These are phyloP conservation scores for Pisolithus orientalis DNA, from an alignment of 768 basidiomycete species.

Conservation along the genomic window DNA sequence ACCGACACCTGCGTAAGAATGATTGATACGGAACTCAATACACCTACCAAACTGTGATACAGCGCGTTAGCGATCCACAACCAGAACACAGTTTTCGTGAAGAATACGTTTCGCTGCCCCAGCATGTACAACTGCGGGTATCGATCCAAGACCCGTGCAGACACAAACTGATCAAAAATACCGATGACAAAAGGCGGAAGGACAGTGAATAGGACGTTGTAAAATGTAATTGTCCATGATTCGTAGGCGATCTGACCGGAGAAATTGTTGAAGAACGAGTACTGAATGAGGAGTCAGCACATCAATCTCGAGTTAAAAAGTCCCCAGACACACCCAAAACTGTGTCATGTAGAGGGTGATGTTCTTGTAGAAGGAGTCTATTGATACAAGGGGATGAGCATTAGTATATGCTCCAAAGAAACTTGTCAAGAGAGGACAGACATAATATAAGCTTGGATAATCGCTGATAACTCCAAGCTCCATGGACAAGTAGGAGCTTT, in stretches of 20 bases:
- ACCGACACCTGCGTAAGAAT: not conserved
- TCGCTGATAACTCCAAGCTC: slow-evolving; percentile 97
- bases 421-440: slow-evolving; percentile 34
- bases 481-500: slow-evolving; percentile 93
- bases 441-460: slow-evolving; percentile 94
- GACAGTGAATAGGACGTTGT: slow-evolving; percentile 94
- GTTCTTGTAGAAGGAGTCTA: slow-evolving; percentile 99
- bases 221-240: slow-evolving; percentile 96
- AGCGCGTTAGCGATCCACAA: slow-evolving; percentile 85
- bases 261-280: slow-evolving; percentile 98
- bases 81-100: slow-evolving; percentile 89
- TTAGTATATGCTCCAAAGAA: slow-evolving; percentile 4
- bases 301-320: not conserved
- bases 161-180: slow-evolving; percentile 97
- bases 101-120: slow-evolving; percentile 92
- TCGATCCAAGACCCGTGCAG: slow-evolving; percentile 90
- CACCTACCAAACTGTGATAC: slow-evolving; percentile 79
- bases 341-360: slow-evolving; percentile 98
- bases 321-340: slow-evolving; percentile 73
- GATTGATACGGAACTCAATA: not conserved
- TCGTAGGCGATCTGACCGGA: slow-evolving; percentile 98
- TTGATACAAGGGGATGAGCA: not conserved
- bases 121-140: slow-evolving; percentile 96
- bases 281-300: slow-evolving; percentile 44
- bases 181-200: slow-evolving; percentile 96